phyloP scores from a whole-genome alignment of 257 asterid species.

The Salvia splendens region DNA sequence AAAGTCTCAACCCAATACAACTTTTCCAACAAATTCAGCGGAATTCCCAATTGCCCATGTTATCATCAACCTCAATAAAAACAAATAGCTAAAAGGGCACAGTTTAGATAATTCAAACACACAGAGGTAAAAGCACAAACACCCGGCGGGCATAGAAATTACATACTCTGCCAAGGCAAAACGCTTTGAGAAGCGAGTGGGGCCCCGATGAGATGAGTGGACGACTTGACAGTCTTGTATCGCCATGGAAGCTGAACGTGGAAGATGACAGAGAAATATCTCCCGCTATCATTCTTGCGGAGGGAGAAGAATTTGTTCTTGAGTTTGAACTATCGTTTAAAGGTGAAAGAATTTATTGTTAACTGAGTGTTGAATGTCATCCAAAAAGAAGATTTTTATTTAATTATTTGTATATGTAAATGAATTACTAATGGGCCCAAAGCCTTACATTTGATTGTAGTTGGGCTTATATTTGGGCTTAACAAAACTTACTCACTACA shows the following conservation, averaged over 20 bases:
- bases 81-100: background rate
- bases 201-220: slow-evolving; percentile 45
- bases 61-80: slow-evolving; percentile 18
- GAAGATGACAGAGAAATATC: slow-evolving; percentile 44
- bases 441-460: background rate
- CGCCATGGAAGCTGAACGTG: slow-evolving; percentile 36
- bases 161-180: slow-evolving; percentile 41
- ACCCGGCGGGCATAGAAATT: slow-evolving; percentile 27
- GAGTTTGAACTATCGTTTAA: background rate
- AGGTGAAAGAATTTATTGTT: background rate
- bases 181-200: slow-evolving; percentile 36
- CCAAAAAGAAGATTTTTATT: too few species aligned
- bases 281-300: slow-evolving; percentile 44
- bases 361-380: background rate
- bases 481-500: background rate
- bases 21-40: background rate
- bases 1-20: background rate
- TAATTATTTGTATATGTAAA: background rate
- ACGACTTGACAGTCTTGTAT: slow-evolving; percentile 39
- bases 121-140: slow-evolving; percentile 36
- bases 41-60: background rate
- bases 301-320: background rate
- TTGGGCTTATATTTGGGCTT: background rate
- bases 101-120: background rate
- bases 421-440: background rate